A percentile compares a stretch with the other conserved stretches of the same genome.
Evolutionary conservation across 306 rosid genomes (phyloP).

Genomic region (Pyrus bretschneideri): DNA sequence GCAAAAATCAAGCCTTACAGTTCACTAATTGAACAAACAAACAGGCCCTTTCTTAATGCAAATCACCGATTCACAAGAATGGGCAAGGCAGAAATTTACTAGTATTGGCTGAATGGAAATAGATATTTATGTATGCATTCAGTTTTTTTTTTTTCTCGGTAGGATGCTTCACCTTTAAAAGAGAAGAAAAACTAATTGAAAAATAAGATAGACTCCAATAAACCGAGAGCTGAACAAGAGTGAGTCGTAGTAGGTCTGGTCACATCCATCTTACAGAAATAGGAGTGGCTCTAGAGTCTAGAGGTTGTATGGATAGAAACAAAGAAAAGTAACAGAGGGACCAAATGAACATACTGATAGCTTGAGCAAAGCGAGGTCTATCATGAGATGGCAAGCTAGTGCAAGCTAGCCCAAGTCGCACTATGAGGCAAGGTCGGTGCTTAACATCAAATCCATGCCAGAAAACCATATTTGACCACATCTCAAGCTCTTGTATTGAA

Average conservation of each 20-base stretch:
- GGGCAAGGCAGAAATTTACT: not conserved
- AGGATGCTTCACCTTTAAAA: not conserved
- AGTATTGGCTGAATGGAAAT: not conserved
- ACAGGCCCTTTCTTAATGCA: not conserved
- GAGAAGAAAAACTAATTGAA: not conserved
- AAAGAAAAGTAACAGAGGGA: conserved; percentile 2
- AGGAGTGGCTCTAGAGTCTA: not conserved
- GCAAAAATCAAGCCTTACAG: not conserved
- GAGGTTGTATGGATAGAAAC: not conserved
- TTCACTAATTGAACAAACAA: not conserved
- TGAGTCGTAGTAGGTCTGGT: not conserved
- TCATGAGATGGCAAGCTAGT: conserved; percentile 49
- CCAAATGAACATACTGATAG: conserved; percentile 51
- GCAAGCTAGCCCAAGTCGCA: conserved; percentile 77
- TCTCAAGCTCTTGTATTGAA: conserved; percentile 62
- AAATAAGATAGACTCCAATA: not conserved
- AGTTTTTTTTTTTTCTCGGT: not conserved
- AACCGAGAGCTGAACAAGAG: not conserved
- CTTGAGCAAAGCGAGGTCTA: conserved; percentile 73
- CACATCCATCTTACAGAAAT: not conserved
- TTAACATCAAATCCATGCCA: conserved; percentile 79
- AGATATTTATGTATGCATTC: not conserved
- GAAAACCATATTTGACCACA: conserved; percentile 75
- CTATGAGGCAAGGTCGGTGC: conserved; percentile 68
- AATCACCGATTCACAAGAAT: not conserved